These are phyloP conservation scores for Aspergillus sp. DNA, from an alignment of 2,329 filamentous ascomycete genomes.

Conservation along the genomic window DNA sequence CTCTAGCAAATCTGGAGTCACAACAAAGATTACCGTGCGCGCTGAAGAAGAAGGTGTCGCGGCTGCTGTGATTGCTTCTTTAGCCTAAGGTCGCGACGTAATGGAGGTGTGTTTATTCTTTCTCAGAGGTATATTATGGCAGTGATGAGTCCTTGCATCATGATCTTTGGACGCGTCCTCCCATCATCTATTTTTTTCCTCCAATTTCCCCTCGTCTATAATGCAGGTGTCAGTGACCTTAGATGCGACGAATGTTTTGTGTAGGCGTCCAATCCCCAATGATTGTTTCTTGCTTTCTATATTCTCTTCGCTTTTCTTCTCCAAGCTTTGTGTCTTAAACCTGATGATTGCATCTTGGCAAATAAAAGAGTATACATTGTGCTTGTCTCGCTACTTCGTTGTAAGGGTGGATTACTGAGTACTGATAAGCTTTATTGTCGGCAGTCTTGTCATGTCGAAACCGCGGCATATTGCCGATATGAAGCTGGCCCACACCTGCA, in stretches of 20 bases:
- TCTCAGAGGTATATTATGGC: conserved; percentile 17
- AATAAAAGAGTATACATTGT: conserved; percentile 10
- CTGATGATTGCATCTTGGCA: conserved; percentile 14
- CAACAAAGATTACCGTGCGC: conserved; percentile 90
- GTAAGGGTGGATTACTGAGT: not conserved
- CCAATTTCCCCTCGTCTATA: conserved; percentile 21
- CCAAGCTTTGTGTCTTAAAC: not conserved
- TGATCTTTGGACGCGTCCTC: conserved; percentile 27
- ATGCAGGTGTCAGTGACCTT: conserved; percentile 24
- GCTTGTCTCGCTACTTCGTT: not conserved
- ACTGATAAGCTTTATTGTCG: not conserved
- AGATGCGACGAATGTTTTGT: conserved; percentile 29
- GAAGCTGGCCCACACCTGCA: not conserved
- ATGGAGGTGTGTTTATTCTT: conserved; percentile 19
- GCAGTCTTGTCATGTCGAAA: not conserved
- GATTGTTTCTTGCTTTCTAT: conserved; percentile 15
- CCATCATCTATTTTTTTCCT: conserved; percentile 19
- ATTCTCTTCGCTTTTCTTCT: conserved; percentile 1
- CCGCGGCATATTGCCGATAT: not conserved
- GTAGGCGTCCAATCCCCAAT: conserved; percentile 23
- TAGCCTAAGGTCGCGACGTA: conserved; percentile 63
- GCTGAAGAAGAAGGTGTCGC: conserved; percentile 93
- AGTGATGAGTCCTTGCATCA: conserved; percentile 27
- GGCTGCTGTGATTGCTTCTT: conserved; percentile 78
- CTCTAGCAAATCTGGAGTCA: conserved; percentile 89